Conservation (phyloP, 441 rosid species). For the Pelargonium citronellum region DNA sequence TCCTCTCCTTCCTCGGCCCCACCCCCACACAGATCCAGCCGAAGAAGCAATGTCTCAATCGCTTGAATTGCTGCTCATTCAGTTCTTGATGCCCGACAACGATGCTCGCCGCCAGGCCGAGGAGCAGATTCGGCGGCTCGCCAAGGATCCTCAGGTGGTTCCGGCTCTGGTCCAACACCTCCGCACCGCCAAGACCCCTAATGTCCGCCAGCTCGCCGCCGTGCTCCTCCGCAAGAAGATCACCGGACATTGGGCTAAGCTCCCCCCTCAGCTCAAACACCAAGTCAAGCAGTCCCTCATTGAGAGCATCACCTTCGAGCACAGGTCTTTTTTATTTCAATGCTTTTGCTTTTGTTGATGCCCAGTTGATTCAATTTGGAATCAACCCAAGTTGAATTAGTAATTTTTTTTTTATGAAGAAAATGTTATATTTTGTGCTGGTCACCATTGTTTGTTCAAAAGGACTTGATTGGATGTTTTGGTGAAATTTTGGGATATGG, state of each 20-base stretch:
- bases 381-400: background rate
- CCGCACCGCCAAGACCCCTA: constrained; percentile 98
- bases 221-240: constrained; percentile 98
- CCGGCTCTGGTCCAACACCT: constrained; percentile 95
- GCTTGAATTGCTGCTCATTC: constrained; percentile 81
- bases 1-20: too few relatives aligned
- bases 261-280: constrained; percentile 68
- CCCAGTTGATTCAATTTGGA: background rate
- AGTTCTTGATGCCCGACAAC: constrained; percentile 98
- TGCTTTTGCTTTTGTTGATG: background rate
- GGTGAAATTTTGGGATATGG: background rate
- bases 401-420: too few relatives aligned
- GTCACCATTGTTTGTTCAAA: too few relatives aligned
- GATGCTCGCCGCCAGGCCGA: constrained; percentile 97
- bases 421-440: too few relatives aligned
- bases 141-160: constrained; percentile 97
- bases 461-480: background rate
- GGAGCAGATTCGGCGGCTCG: constrained; percentile 89
- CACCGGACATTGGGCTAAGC: constrained; percentile 98
- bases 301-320: constrained; percentile 95
- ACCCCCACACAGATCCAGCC: background rate
- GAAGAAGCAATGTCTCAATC: constrained; percentile 69
- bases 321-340: constrained; percentile 44
- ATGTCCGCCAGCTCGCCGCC: constrained; percentile 97
- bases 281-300: constrained; percentile 84